Conservation (phyloP, 257 asterid genomes). For the Salvia rosmarinus region DNA sequence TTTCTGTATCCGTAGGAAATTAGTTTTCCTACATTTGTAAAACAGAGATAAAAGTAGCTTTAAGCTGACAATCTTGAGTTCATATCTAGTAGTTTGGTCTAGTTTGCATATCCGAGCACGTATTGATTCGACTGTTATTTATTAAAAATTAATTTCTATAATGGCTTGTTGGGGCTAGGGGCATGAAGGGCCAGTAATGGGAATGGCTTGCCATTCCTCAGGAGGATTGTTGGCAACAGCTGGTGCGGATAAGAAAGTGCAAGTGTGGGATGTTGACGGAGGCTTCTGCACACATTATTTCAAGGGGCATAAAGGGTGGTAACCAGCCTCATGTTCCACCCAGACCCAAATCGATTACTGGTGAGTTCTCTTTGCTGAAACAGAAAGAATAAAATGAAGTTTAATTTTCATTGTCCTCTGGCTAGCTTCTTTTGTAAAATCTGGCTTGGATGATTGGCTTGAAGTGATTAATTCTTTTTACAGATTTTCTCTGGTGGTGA, state of each 20-base stretch:
- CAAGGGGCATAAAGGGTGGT: constrained; percentile 96
- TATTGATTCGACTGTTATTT: neutral
- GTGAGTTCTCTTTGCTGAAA: constrained; percentile 53
- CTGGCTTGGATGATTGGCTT: constrained; percentile 16
- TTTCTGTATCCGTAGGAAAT: neutral
- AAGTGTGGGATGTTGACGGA: constrained; percentile 96
- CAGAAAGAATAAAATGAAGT: neutral
- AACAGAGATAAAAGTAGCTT: too few species aligned
- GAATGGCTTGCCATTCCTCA: constrained; percentile 91
- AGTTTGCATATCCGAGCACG: neutral
- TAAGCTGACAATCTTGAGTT: neutral
- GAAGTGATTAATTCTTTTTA: constrained; percentile 25
- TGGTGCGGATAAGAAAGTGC: constrained; percentile 94
- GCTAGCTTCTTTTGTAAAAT: constrained; percentile 7
- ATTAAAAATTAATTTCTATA: neutral
- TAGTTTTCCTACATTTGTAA: too few species aligned
- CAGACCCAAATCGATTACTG: constrained; percentile 70
- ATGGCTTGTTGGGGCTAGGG: constrained; percentile 52
- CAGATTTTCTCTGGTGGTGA: constrained; percentile 92
- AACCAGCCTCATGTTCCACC: constrained; percentile 76
- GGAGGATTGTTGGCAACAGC: constrained; percentile 98
- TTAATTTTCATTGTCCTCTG: constrained; percentile 2
- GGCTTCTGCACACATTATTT: constrained; percentile 93
- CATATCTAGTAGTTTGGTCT: neutral
- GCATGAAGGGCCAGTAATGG: constrained; percentile 94